These are phyloP conservation scores for Xylaria sp. DNA, from an alignment of 2,329 filamentous ascomycete species.

Conservation along the genomic window DNA sequence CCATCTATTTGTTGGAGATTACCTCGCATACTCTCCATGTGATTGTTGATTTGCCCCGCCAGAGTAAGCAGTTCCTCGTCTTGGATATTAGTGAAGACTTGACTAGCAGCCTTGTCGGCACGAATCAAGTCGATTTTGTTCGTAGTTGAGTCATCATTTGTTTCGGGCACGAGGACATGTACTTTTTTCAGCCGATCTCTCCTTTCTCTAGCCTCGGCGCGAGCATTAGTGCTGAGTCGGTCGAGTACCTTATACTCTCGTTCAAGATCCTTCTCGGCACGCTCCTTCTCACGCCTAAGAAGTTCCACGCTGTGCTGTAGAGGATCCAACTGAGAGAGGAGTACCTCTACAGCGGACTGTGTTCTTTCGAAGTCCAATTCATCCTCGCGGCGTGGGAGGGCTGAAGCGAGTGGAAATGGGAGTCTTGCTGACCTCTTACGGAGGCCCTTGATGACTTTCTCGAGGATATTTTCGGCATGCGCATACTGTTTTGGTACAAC, in stretches of 20 bases:
- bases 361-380: slow-evolving; percentile 76
- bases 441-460: slow-evolving; percentile 66
- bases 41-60: slow-evolving; percentile 62
- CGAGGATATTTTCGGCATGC: slow-evolving; percentile 67
- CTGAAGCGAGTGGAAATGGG: slow-evolving; percentile 72
- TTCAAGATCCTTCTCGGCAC: slow-evolving; percentile 67
- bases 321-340: slow-evolving; percentile 71
- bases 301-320: slow-evolving; percentile 71
- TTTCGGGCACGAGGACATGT: slow-evolving; percentile 61
- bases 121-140: slow-evolving; percentile 36
- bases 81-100: slow-evolving; percentile 45
- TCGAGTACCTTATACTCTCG: slow-evolving; percentile 64
- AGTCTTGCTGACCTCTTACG: slow-evolving; percentile 69
- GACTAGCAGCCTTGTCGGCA: slow-evolving; percentile 38
- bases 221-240: slow-evolving; percentile 66
- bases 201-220: slow-evolving; percentile 63
- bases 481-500: slow-evolving; percentile 61
- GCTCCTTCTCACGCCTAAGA: slow-evolving; percentile 67
- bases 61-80: slow-evolving; percentile 59
- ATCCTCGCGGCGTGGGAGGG: slow-evolving; percentile 60
- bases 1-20: slow-evolving; percentile 67
- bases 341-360: slow-evolving; percentile 65
- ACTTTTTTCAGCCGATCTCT: slow-evolving; percentile 61
- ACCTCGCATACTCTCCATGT: slow-evolving; percentile 66
- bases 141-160: slow-evolving; percentile 20